Percentiles rank a stretch among this genome's conserved stretches.
Conservation (phyloP, 352 stramenopile species). For the Elongisporangium undulatum region DNA sequence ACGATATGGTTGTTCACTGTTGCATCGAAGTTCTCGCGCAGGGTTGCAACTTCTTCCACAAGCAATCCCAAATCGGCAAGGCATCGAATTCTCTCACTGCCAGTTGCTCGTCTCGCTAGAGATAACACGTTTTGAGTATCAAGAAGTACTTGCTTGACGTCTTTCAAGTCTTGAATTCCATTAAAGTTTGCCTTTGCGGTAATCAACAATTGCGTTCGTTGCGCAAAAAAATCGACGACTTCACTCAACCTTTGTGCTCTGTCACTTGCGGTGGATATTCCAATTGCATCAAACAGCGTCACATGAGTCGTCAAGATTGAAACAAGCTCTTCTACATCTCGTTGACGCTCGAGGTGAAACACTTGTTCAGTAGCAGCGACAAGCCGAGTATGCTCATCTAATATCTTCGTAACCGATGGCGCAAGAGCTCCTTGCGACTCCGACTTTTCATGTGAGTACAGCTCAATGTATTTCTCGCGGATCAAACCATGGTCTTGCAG, state of each 20-base stretch:
- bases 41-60: conserved; percentile 15
- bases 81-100: neutral
- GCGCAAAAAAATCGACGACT: neutral
- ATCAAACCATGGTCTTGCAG: neutral
- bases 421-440: neutral
- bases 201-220: neutral
- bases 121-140: neutral
- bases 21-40: conserved; percentile 20
- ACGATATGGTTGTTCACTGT: conserved; percentile 6
- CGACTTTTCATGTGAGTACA: neutral
- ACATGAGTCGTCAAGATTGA: neutral
- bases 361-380: neutral
- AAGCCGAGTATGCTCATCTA: neutral
- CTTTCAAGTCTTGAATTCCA: neutral
- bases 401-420: neutral
- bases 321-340: neutral
- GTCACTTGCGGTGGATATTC: neutral
- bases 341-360: neutral
- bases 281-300: neutral
- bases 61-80: conserved; percentile 5
- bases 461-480: neutral
- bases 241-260: neutral
- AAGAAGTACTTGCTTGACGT: neutral
- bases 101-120: neutral
- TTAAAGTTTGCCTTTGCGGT: neutral